Base-by-base conservation (phyloP, 305 asterid species). In the Solanum hybrid region DNA sequence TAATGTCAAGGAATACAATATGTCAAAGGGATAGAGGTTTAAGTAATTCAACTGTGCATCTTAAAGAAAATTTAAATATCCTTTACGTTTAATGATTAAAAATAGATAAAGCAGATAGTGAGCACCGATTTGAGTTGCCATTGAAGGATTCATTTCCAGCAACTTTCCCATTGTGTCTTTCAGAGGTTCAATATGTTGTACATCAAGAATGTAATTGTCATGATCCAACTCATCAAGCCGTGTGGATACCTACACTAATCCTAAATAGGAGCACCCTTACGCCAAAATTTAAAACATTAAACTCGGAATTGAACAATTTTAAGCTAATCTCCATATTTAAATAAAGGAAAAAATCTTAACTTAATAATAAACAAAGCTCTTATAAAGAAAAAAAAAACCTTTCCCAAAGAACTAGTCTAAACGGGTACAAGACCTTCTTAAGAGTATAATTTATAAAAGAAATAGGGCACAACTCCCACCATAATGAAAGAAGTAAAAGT, bases 141-240 rank as follows among this genome's bases (percentile, higher is more conserved):
- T 95, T 57, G 94, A 93, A 79, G 98, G 95, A 92, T 94, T 88
- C 88, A 87, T 89, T 90, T 92, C 93, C 87, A 94, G 85, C 91
- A 96, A 90, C 93, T 92, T 94, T 87, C 95, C 95, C 89, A 95
- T 89, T 92, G 88, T 91, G 89, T 96, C 97, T 92, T 96, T 97
- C 80, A 96, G 92, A 87, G 99, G 93, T 86, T 93, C 93, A 88
- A 87, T 91, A 89, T 88, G 92, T 90, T 93, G 94, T n/a, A 92
- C 95, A 88, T 91, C 89, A 90, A 93, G 88, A 85, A 90, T 91
- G 85, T 92, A 96, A 90, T 95, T 45, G 7, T 45, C 61, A 45
- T 2, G 61, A 14, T 5, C 61, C 61, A 45, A 45, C 65, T 45
- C 20, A 45, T 45, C 22, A 6, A 45, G 65, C 1, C 65, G 8